These are phyloP conservation scores for Macrolepiota dolichaula DNA, from an alignment of 768 basidiomycete species.

Conservation along the genomic window DNA sequence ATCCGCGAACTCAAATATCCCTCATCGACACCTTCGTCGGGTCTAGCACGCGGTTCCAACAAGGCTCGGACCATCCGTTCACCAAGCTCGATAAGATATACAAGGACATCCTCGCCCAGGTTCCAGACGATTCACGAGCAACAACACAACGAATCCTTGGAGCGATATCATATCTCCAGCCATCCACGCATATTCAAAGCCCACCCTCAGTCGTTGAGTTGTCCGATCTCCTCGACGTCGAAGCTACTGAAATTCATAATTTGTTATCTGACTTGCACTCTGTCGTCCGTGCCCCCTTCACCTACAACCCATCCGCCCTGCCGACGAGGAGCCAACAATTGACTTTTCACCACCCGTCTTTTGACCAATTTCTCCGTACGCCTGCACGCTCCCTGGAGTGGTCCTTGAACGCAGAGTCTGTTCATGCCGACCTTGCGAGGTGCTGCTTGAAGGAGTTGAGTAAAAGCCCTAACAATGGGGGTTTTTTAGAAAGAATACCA, in stretches of 20 bases:
- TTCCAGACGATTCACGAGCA: neutral
- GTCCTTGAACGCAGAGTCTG: neutral
- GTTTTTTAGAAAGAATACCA: neutral
- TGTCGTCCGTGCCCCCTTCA: neutral
- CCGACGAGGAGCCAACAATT: neutral
- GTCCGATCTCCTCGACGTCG: neutral
- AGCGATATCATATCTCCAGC: neutral
- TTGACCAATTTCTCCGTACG: conserved; percentile 6
- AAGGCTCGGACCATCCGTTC: neutral
- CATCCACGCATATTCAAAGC: neutral
- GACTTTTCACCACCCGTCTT: neutral
- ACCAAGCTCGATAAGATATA: neutral
- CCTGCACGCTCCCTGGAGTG: neutral
- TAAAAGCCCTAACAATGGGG: no score
- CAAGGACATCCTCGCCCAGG: neutral
- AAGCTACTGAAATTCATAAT: neutral
- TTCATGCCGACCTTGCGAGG: neutral
- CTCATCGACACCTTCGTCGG: neutral
- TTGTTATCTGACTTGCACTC: neutral
- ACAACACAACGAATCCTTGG: neutral
- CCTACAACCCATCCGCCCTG: neutral
- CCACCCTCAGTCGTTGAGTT: neutral
- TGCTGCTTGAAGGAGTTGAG: neutral
- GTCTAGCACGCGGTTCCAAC: neutral
- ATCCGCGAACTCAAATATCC: neutral